A percentile compares a stretch with the other conserved stretches of the same genome.
phyloP scores from a whole-genome alignment of 2,329 filamentous ascomycete species.

The Diaporthe humulicola region DNA sequence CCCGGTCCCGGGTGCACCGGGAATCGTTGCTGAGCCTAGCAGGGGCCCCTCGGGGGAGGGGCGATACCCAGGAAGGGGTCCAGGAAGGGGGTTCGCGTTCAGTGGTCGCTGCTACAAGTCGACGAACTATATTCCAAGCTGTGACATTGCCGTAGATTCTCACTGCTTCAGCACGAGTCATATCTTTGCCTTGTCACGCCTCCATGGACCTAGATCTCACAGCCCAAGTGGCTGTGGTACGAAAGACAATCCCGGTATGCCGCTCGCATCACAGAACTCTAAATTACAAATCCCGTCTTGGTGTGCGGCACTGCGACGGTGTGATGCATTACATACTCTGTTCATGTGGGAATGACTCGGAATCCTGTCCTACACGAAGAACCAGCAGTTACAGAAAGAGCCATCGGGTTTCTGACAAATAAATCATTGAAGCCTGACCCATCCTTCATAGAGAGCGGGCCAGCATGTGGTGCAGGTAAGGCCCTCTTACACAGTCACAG shows the following conservation, averaged over 20 bases:
- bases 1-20: not conserved
- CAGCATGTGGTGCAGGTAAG: not conserved
- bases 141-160: slow-evolving; percentile 7
- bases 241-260: not conserved
- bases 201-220: not conserved
- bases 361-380: not conserved
- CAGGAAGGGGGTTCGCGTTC: not conserved
- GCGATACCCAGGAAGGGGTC: not conserved
- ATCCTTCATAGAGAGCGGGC: not conserved
- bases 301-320: not conserved
- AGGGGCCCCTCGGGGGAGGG: not conserved
- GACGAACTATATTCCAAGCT: slow-evolving; percentile 23
- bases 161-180: slow-evolving; percentile 16
- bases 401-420: not conserved
- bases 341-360: not conserved
- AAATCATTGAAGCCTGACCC: not conserved
- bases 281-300: slow-evolving; percentile 2
- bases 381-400: not conserved
- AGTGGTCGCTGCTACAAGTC: not conserved
- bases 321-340: not conserved
- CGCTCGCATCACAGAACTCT: slow-evolving; percentile 20
- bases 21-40: not conserved
- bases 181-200: slow-evolving; percentile 6
- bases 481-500: not conserved
- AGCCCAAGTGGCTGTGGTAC: not conserved